phyloP scores from a whole-genome alignment of 768 basidiomycete genomes.

The Leccinum fibrillosum region DNA sequence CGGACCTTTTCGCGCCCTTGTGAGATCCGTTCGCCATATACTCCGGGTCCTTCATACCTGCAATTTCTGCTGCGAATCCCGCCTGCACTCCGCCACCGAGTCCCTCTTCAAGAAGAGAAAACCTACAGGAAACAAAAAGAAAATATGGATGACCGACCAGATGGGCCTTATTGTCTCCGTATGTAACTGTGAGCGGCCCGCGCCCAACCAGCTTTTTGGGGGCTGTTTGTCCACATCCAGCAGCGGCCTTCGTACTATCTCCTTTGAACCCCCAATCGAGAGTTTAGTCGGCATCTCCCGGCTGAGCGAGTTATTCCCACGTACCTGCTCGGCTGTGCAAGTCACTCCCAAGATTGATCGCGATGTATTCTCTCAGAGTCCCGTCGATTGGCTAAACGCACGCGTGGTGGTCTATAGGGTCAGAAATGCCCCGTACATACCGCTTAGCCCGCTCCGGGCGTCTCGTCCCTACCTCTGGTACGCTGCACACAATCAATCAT shows the following conservation, averaged over 20 bases:
- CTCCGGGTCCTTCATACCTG: neutral
- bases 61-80: neutral
- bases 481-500: neutral
- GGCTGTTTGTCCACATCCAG: constrained; percentile 5
- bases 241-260: constrained; percentile 18
- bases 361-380: neutral
- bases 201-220: constrained; percentile 7
- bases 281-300: constrained; percentile 31
- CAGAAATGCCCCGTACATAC: neutral
- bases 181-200: neutral
- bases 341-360: constrained; percentile 22
- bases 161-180: constrained; percentile 17
- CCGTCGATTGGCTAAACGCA: constrained; percentile 12
- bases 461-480: neutral
- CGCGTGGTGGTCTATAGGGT: constrained; percentile 3
- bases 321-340: constrained; percentile 23
- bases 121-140: neutral
- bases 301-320: constrained; percentile 18
- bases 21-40: constrained; percentile 16
- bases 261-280: constrained; percentile 11
- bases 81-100: neutral
- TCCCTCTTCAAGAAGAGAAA: neutral
- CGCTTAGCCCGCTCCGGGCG: neutral
- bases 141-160: constrained; percentile 11
- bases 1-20: constrained; percentile 11